phyloP scores from a whole-genome alignment of 768 basidiomycete genomes.

The Phanerodontia chrysosporium region DNA sequence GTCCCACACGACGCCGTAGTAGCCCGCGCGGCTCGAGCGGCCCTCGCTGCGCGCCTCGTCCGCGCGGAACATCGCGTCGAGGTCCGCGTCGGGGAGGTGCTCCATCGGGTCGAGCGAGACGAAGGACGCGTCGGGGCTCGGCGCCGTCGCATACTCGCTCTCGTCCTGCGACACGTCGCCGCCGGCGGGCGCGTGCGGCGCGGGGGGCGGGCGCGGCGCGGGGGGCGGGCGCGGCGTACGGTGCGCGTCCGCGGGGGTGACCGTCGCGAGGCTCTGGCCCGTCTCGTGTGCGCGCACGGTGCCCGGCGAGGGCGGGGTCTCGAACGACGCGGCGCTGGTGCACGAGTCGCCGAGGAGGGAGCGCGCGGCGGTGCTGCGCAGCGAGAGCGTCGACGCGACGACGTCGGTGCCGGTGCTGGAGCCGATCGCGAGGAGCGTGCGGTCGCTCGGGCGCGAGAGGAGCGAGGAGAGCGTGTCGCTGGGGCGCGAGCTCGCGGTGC shows the following conservation, averaged over 20 bases:
- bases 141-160: neutral
- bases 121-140: conserved; percentile 1
- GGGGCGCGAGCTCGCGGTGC: neutral
- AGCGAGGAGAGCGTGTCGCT: neutral
- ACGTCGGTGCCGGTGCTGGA: conserved; percentile 9
- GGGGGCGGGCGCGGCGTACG: neutral
- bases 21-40: neutral
- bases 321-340: neutral
- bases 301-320: neutral
- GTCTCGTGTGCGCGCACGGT: neutral
- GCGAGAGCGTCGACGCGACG: conserved; percentile 8
- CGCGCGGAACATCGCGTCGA: neutral
- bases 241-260: neutral
- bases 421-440: conserved; percentile 5
- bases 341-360: conserved; percentile 11
- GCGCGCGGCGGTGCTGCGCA: neutral
- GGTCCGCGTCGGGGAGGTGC: neutral
- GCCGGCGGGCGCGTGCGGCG: neutral
- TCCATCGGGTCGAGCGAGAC: neutral
- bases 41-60: neutral
- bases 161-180: neutral
- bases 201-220: neutral
- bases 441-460: neutral
- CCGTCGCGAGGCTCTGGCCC: neutral
- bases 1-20: neutral